Evolutionary conservation across 208 protist genomes (phyloP).

Genomic region (Acanthamoeba quina): DNA sequence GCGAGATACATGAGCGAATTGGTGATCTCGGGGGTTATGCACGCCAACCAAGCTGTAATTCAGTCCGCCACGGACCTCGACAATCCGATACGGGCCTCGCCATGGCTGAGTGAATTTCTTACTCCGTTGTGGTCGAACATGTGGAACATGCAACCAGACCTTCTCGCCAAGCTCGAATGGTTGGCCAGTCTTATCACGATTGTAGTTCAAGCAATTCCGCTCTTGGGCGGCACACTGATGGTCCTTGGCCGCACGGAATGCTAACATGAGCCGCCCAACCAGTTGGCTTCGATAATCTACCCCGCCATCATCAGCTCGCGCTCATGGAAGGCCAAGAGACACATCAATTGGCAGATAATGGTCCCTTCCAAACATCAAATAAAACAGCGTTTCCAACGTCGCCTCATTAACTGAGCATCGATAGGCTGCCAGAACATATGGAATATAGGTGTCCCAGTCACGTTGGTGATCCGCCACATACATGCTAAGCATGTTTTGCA

Average conservation of each 20-base stretch:
- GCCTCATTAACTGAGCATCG: not conserved
- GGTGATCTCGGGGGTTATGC: not conserved
- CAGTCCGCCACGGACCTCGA: not conserved
- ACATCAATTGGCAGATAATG: not conserved
- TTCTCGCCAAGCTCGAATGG: not conserved
- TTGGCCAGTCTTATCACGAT: too few relatives aligned
- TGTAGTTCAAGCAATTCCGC: not conserved
- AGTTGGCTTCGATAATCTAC: not conserved
- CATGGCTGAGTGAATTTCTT: not conserved
- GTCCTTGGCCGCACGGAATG: not conserved
- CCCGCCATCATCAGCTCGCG: not conserved
- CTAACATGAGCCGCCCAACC: not conserved
- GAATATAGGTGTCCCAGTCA: not conserved
- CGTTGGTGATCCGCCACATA: not conserved
- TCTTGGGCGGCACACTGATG: not conserved
- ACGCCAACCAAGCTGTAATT: not conserved
- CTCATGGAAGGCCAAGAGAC: not conserved
- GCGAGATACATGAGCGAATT: not conserved
- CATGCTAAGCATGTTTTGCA: conserved; percentile 11
- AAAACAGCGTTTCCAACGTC: not conserved
- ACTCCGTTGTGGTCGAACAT: not conserved
- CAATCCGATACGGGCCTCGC: not conserved
- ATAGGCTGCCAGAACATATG: not conserved
- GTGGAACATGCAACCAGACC: not conserved
- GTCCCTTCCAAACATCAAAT: not conserved